Conservation (phyloP, 805 yeast species). For the Torulaspora maleeae region DNA sequence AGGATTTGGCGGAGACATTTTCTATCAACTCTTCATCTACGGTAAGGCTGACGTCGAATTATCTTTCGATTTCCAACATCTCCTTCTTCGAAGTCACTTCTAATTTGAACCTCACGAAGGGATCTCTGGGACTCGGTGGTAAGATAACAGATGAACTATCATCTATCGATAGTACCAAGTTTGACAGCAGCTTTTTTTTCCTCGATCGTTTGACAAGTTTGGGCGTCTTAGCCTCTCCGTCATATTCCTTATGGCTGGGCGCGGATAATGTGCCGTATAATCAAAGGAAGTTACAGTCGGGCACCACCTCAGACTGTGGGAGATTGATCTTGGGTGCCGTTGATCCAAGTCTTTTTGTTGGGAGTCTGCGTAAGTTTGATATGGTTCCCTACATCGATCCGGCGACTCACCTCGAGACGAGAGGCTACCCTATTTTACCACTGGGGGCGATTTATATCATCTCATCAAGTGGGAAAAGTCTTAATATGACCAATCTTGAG, state of each 20-base stretch:
- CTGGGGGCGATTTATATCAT: conserved; percentile 44
- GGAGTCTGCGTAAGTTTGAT: conserved; percentile 46
- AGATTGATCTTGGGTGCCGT: conserved; percentile 55
- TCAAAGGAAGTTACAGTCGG: conserved; percentile 2
- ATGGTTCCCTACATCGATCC: conserved; percentile 42
- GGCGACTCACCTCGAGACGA: conserved; percentile 17
- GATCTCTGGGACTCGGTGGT: conserved; percentile 47
- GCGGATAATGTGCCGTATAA: conserved; percentile 18
- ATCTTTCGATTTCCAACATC: conserved; percentile 22
- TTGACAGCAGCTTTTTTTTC: conserved; percentile 29
- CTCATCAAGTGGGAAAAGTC: conserved; percentile 38
- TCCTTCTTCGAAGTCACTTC: conserved; percentile 39
- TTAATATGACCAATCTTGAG: conserved; percentile 35
- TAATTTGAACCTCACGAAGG: conserved; percentile 36
- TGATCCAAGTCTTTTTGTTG: conserved; percentile 43
- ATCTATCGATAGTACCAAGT: conserved; percentile 17
- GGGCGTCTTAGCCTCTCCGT: conserved; percentile 35
- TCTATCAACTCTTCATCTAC: conserved; percentile 2
- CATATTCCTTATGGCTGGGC: conserved; percentile 44
- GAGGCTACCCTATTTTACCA: conserved; percentile 45
- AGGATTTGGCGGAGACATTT: not conserved
- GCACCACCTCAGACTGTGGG: conserved; percentile 25
- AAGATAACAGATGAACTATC: conserved; percentile 14
- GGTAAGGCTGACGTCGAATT: not conserved
- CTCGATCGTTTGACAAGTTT: conserved; percentile 34